Base-by-base conservation (phyloP, 2,329 filamentous ascomycete genomes). In the Fusarium nisikadoi region DNA sequence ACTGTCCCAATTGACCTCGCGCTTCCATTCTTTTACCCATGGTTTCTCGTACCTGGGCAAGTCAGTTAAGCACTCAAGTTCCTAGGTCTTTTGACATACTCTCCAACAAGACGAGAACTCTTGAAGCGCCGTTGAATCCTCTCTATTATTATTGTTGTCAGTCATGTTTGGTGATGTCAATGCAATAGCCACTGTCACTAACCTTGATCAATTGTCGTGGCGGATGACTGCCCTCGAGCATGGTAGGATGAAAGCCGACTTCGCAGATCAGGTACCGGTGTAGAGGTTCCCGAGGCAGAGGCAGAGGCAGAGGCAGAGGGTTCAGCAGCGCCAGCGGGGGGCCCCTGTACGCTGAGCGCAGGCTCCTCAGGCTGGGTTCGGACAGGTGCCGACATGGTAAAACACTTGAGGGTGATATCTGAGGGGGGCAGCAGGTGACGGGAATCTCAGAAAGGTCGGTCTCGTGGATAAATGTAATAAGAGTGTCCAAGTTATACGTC, bases 1-100 rank as follows among this genome's bases (percentile, higher is more conserved):
- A 27, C 75, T 73, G 52, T 77, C 75, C 75, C 75, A 77, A 35
- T 77, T 75, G 63, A 72, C 46, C 16, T 65, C 43, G 36, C 43
- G 69, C 61, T 76, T 75, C 17, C 64, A 70, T 17, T 67, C 55
- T 29, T 67, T 45, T 19, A 75, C 59, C 72, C 75, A 77, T 33
- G 75, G 74, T 64, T 76, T 77, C 65, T 77, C 71, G 36, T 72
- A 75, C n/a, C 70, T 70, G 23, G 23, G 23, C 23, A 25, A 25
- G 23, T 25, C 23, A 25, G 23, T 25, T 25, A 25, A 25, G 23
- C 23, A 25, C 23, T 25, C 23, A 25, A 25, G 23, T 25, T 25
- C 23, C 23, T 25, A 25, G 23, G 23, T 25, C 23, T 25, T 25
- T 25, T 25, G 20, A 42, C 39, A 42, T 42, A 42, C 39, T 42